phyloP scores from a whole-genome alignment of 2,329 filamentous ascomycete species.

The Exserohilum turcica region DNA sequence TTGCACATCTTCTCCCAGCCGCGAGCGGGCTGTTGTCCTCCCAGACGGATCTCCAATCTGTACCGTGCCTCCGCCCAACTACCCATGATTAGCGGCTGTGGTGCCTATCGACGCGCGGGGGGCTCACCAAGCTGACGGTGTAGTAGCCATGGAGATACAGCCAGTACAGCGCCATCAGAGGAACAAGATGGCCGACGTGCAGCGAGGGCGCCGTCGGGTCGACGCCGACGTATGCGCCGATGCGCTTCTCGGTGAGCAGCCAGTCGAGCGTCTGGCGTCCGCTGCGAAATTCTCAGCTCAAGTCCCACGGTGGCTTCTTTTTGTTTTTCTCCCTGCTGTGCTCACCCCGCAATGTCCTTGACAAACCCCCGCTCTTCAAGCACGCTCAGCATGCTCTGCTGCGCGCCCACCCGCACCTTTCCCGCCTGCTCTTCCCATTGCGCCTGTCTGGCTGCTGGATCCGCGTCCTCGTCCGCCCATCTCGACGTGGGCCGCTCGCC shows the following conservation, averaged over 20 bases:
- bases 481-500: conserved; percentile 20
- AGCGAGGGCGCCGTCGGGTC: conserved; percentile 81
- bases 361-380: conserved; percentile 75
- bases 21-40: conserved; percentile 66
- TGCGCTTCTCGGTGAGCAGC: conserved; percentile 67
- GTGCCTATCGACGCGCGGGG: conserved; percentile 8
- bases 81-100: conserved; percentile 29
- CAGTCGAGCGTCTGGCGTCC: conserved; percentile 62
- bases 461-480: conserved; percentile 30
- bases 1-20: conserved; percentile 58
- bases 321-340: conserved; percentile 17
- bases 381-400: conserved; percentile 61
- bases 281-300: conserved; percentile 29
- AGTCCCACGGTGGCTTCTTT: background rate
- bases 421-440: conserved; percentile 39
- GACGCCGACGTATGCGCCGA: conserved; percentile 79
- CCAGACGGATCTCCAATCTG: conserved; percentile 80
- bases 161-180: conserved; percentile 84
- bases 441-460: conserved; percentile 18
- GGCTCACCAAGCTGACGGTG: conserved; percentile 64
- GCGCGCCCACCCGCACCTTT: conserved; percentile 34
- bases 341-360: conserved; percentile 75
- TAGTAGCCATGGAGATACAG: conserved; percentile 77
- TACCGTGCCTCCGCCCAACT: conserved; percentile 74
- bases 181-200: conserved; percentile 79